phyloP scores from a whole-genome alignment of 2,329 filamentous ascomycete species.

The Chaetomiaceae sp. region DNA sequence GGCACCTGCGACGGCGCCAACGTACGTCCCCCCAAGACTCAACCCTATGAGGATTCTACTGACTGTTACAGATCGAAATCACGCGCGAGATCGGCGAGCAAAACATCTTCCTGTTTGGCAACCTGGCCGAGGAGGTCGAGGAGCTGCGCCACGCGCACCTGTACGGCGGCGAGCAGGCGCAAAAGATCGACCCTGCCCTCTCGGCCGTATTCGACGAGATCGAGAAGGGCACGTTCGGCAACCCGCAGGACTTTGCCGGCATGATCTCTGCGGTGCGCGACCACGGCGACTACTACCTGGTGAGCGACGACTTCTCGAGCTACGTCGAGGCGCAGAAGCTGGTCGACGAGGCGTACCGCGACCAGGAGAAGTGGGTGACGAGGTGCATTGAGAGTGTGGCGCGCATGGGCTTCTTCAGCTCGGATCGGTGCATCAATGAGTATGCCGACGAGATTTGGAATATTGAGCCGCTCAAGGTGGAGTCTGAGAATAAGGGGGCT shows the following conservation, averaged over 20 bases:
- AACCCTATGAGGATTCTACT: too few species aligned
- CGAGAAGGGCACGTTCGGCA: constrained; percentile 74
- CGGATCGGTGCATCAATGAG: constrained; percentile 91
- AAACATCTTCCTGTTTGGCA: constrained; percentile 98
- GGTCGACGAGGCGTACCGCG: constrained; percentile 86
- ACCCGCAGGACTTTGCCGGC: constrained; percentile 71
- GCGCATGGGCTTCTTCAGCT: constrained; percentile 96
- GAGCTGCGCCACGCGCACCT: constrained; percentile 87
- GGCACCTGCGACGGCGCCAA: constrained; percentile 98
- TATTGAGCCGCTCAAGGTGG: constrained; percentile 67
- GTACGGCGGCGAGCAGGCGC: constrained; percentile 60
- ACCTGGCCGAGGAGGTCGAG: constrained; percentile 92
- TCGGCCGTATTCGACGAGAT: constrained; percentile 80
- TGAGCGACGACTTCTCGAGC: constrained; percentile 94
- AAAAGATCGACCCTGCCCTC: constrained; percentile 72
- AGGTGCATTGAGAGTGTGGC: constrained; percentile 87
- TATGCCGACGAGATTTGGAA: constrained; percentile 99
- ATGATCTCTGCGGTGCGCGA: constrained; percentile 81
- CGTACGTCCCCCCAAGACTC: constrained; percentile 62
- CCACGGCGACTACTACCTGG: constrained; percentile 95
- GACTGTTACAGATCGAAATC: constrained; percentile 91
- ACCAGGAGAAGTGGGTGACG: constrained; percentile 87
- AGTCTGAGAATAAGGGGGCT: too few species aligned
- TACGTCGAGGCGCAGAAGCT: constrained; percentile 88
- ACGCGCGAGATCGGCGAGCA: constrained; percentile 93